Evolutionary conservation across 2,329 filamentous ascomycete species (phyloP), one percentile per base, ranked within the genome.

Genomic region (Mycogone perniciosa): DNA sequence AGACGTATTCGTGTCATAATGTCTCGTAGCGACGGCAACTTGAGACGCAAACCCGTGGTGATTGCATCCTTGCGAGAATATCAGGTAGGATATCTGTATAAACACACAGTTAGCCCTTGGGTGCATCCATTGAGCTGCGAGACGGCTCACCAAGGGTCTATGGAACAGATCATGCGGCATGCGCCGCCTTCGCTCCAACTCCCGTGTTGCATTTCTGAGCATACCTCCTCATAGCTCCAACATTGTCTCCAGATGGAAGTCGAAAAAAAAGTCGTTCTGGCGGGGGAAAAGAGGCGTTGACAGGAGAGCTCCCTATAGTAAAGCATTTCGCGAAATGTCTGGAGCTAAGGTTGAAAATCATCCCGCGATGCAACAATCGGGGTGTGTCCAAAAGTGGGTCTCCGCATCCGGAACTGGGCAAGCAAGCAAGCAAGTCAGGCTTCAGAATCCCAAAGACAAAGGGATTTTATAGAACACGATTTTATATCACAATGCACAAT

Each of bases 191-290:
- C 55, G 60, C 52, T 57, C 57, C 60, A 67, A 58, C 62, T 64
- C 60, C 60, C 62, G 59, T 56, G 56, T 60, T 53, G 57, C 62
- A 57, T 61, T 64, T 60, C 60, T 63, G 57, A 69, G 63, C 67
- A 69, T 69, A 55, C 63, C 65, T 65, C 60, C 54, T 64, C 65
- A 68, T 69, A 52, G 56, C 58, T 62, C 52, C 59, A 53, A 50
- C 40, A 55, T 51, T 43, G 44, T 39, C 41, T 51, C 43, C 44
- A 40, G 34, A 27, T 38, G 27, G 39, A 40, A 46, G 46, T 50
- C 26, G 35, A 46, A 53, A 33, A 50, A 20, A 39, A 38, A 20
- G 20, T 20, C 40, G 40, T 43, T 46, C 10, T 45, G 46, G 41
- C 38, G 51, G 27, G 46, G 35, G 31, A 26, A 37, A 42, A 38